Evolutionary conservation across 2,329 filamentous ascomycete species (phyloP), one percentile per base, ranked within the genome.

Genomic region (Pezicula carpinea): DNA sequence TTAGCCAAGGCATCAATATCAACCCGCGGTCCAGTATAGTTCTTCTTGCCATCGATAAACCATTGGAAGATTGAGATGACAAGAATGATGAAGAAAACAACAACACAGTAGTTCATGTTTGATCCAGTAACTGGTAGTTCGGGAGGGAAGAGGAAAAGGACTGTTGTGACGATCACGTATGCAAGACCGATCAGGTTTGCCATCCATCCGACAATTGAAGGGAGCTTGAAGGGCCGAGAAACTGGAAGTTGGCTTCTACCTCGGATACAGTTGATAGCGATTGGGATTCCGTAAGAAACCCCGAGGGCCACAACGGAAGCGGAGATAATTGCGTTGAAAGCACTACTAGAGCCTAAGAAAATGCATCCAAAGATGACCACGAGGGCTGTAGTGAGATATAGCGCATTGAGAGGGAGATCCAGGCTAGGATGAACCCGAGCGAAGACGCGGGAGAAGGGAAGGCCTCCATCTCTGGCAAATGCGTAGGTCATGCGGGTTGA

Each of bases 291-390:
- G 54, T 90, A 90, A 4, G 82, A 83, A 4, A 90, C 68, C 10
- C 84, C 82, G 0, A 90, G 72, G 1, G 85, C 78, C 6, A 89
- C 84, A 0, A 90, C 85, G 0, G 82, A 85, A 0, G 83, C 78
- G 0, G 82, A 80, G 4, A 85, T 75, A 54, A 88, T 85, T 14
- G 84, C 84, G 44, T 85, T 87, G 65, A 89, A 87, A 0, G 84
- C 83, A 49, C 77, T 80, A 48, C 66, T 71, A 1, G 83, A 87
- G 0, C 83, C 84, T 2, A 89, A 70, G 64, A 86, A 85, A 49
- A 88, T 81, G 46, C 77, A 74, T 0, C 85, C 84, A 48, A 88
- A 87, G 15, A 87, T 70, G 23, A 86, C 70, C 1, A 86, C 80
- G 40, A 83, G 71, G 5, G 62, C 67, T 0, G 76, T 69, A 1